A percentile compares a stretch with the other conserved stretches of the same genome.
Conservation (phyloP, 495 filamentous ascomycete species). For the Neurospora sp. region DNA sequence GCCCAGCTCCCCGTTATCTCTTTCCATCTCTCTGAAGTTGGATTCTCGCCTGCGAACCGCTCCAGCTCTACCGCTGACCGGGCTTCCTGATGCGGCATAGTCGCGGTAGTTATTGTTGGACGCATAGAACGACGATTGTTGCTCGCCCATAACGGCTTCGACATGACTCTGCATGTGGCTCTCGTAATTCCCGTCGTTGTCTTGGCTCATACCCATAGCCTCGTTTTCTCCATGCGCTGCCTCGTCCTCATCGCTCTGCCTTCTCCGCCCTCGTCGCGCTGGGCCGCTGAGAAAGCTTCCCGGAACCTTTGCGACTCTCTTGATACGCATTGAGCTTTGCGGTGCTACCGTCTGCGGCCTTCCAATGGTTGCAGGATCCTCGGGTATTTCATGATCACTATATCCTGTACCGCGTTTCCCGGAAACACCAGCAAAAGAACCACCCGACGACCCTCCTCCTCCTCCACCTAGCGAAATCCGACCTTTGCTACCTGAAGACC, state of each 20-base stretch:
- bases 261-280: slow-evolving; percentile 58
- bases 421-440: slow-evolving; percentile 28
- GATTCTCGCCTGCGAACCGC: slow-evolving; percentile 22
- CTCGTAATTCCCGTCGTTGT: slow-evolving; percentile 14
- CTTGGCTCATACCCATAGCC: slow-evolving; percentile 22
- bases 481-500: slow-evolving; percentile 29
- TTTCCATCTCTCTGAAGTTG: slow-evolving; percentile 3
- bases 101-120: slow-evolving; percentile 22
- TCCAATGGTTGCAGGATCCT: slow-evolving; percentile 32
- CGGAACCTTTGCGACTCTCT: slow-evolving; percentile 58
- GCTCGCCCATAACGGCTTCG: slow-evolving; percentile 21
- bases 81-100: slow-evolving; percentile 33
- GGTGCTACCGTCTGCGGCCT: slow-evolving; percentile 43
- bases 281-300: slow-evolving; percentile 68
- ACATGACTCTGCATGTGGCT: slow-evolving; percentile 26
- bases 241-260: slow-evolving; percentile 65
- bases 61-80: slow-evolving; percentile 30
- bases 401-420: slow-evolving; percentile 23
- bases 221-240: slow-evolving; percentile 29
- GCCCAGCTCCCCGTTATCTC: slow-evolving; percentile 19
- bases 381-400: slow-evolving; percentile 27
- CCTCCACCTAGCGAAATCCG: background rate
- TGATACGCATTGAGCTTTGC: slow-evolving; percentile 63
- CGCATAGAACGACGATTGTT: slow-evolving; percentile 26
- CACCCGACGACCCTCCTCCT: slow-evolving; percentile 18